Percentiles rank a stretch among this genome's conserved stretches.
Conservation (phyloP, 2,329 filamentous ascomycete species). For the Blastomyces gilchristii region DNA sequence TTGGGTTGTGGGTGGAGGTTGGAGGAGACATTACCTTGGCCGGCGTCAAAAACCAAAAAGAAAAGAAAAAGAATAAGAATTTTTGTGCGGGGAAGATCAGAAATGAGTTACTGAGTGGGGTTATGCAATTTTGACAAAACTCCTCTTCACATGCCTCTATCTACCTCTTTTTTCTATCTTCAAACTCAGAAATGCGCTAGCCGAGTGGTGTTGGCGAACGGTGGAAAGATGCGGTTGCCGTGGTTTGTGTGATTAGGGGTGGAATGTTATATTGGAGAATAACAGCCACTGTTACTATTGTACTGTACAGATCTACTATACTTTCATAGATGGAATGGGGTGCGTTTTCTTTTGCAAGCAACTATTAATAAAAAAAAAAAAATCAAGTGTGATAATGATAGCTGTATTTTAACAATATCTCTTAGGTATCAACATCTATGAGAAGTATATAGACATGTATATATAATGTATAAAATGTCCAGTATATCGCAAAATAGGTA, state of each 20-base stretch:
- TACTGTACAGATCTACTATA: conserved; percentile 8
- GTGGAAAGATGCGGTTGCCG: not conserved
- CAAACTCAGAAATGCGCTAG: not conserved
- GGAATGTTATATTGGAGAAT: not conserved
- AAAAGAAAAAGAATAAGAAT: too few species aligned
- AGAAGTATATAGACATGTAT: not conserved
- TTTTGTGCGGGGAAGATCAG: too few species aligned
- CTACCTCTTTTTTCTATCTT: not conserved
- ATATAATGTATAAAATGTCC: not conserved
- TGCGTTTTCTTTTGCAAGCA: conserved; percentile 16
- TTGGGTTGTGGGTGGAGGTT: too few species aligned
- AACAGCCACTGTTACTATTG: not conserved
- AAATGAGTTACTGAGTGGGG: not conserved
- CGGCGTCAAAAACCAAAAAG: not conserved
- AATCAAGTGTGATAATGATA: not conserved
- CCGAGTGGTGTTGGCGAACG: not conserved
- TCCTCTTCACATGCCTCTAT: not conserved
- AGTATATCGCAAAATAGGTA: not conserved
- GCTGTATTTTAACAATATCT: not conserved
- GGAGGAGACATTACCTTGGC: not conserved
- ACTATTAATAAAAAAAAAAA: not conserved
- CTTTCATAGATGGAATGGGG: conserved; percentile 11
- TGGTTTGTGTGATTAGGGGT: not conserved
- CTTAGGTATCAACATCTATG: not conserved
- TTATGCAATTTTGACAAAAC: not conserved